phyloP scores from a whole-genome alignment of 345 rosid species.

The Diplotaxis tenuifolia region DNA sequence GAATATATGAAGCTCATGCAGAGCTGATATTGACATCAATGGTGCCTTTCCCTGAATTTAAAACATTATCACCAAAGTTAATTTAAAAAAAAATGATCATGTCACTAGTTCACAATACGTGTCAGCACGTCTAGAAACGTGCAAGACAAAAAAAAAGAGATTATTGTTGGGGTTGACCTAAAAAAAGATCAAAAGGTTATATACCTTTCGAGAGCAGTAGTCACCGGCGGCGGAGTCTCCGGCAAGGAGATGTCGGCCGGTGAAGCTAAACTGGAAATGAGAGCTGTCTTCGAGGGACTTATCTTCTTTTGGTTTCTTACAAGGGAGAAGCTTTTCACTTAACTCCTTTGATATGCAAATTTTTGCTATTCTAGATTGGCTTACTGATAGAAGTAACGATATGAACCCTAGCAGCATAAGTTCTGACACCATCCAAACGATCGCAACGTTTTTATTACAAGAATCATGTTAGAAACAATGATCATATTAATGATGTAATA shows the following conservation, averaged over 20 bases:
- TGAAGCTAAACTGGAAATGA: conserved; percentile 45
- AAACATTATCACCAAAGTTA: background rate
- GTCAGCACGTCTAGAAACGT: conserved; percentile 23
- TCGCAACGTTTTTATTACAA: background rate
- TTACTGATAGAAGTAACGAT: conserved; percentile 68
- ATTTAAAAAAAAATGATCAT: background rate
- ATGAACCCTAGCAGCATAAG: conserved; percentile 90
- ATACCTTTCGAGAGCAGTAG: conserved; percentile 43
- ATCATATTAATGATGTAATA: conserved; percentile 11
- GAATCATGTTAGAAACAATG: conserved; percentile 12
- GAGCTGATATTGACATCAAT: conserved; percentile 56
- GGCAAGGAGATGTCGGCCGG: conserved; percentile 63
- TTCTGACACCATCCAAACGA: conserved; percentile 44
- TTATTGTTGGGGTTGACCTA: background rate
- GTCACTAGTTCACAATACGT: background rate
- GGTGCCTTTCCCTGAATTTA: conserved; percentile 61
- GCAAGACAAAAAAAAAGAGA: background rate
- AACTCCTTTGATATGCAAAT: conserved; percentile 53
- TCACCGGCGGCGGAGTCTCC: conserved; percentile 26
- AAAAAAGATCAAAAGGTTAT: background rate
- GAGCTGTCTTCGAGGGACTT: conserved; percentile 24
- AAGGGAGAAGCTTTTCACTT: conserved; percentile 60
- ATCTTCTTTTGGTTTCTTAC: conserved; percentile 34
- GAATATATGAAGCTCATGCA: conserved; percentile 83
- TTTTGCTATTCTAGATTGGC: conserved; percentile 45